Conservation (phyloP, 139 green algal genomes). For the Spirogloea muscicola region DNA sequence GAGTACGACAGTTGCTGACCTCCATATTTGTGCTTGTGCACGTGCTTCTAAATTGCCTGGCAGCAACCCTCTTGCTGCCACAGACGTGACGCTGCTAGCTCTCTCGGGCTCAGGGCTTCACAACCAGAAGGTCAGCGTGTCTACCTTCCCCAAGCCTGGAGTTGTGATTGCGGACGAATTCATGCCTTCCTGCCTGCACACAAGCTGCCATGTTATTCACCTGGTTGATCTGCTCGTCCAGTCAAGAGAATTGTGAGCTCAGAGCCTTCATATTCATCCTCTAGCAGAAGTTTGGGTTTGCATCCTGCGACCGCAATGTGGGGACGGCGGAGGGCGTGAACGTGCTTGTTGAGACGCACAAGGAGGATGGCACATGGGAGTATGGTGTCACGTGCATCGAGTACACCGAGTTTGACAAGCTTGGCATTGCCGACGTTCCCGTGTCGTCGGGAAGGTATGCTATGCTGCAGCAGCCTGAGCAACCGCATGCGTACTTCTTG, state of each 20-base stretch:
- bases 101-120: constrained; percentile 73
- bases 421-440: constrained; percentile 76
- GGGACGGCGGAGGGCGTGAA: constrained; percentile 95
- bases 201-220: too few species aligned
- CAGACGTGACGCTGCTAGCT: constrained; percentile 89
- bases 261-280: not conserved
- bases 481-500: too few species aligned
- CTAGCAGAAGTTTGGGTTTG: constrained; percentile 88
- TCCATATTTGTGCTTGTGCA: too few species aligned
- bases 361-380: constrained; percentile 17
- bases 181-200: too few species aligned
- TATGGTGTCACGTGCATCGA: constrained; percentile 94
- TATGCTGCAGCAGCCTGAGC: too few species aligned
- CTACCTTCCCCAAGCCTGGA: too few species aligned
- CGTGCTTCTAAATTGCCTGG: too few species aligned
- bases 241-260: too few species aligned
- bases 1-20: too few species aligned
- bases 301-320: constrained; percentile 83
- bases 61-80: constrained; percentile 91
- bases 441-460: constrained; percentile 21
- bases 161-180: too few species aligned
- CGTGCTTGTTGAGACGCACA: constrained; percentile 68
- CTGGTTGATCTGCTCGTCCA: too few species aligned
- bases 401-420: constrained; percentile 94
- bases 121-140: constrained; percentile 50